Evolutionary conservation across 2,329 filamentous ascomycete species (phyloP), one percentile per base, ranked within the genome.

Genomic region (Leptographium procerum): DNA sequence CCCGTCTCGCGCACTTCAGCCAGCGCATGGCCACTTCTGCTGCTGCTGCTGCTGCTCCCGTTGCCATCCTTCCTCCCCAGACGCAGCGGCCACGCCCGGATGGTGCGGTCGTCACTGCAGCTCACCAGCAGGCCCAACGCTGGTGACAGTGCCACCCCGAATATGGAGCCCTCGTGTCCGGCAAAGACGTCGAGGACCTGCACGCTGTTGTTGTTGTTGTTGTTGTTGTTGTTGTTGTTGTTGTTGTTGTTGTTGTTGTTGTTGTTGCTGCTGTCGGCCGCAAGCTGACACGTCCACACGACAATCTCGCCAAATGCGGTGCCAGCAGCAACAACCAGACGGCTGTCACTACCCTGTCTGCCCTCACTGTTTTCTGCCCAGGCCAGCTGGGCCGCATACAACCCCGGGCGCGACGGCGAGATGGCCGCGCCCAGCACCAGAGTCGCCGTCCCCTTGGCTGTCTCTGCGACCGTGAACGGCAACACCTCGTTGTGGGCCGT

Each of bases 241-340:
- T 22, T 14, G 2, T 9, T 31, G 72, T 22, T 62, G 53, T 19
- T 29, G 7, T 26, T n/a, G 13, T 22, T 34, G 8, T 26, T 22
- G 11, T 14, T 52, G 11, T 53, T 55, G 40, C 16, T n/a, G 40
- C 59, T 52, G 28, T 4, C 8, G 1, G 16, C 9, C 9, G 59
- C 33, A 59, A 62, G n/a, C 78, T 64, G 52, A 64, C 83, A 91
- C 63, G 85, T 88, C 94, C 94, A 97, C 19, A 95, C 81, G 43
- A 96, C 77, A 36, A 99, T 88, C 70, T 97, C 91, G 3, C 94
- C 94, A 71, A 97, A 97, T 1, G 92, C 91, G 0, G 94, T 97
- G 1, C 94, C 94, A 8, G 57, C 52, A 3, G 57, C 45, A 9
- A 58, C 57, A 26, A 58, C 29, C 3, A 58, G 52, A 22, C n/a